A percentile compares a stretch with the other conserved stretches of the same genome.
phyloP scores from a whole-genome alignment of 768 basidiomycete genomes.

The Lentinula boryana region DNA sequence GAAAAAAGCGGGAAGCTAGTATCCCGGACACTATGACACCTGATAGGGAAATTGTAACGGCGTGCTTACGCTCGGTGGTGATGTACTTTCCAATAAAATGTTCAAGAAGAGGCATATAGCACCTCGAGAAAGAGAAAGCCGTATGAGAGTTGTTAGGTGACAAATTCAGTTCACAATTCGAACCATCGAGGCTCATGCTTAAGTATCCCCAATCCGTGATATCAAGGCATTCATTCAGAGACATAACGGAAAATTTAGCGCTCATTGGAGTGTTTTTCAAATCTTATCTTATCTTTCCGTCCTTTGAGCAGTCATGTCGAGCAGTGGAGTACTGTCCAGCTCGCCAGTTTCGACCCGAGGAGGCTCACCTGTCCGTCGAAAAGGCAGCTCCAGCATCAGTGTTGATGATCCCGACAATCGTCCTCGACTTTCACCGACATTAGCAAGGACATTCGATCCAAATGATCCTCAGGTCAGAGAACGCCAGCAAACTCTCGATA shows the following conservation, averaged over 20 bases:
- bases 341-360: conserved; percentile 39
- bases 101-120: no score
- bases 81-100: no score
- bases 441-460: conserved; percentile 56
- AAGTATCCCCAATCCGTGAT: no score
- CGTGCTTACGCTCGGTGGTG: no score
- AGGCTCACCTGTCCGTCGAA: conserved; percentile 33
- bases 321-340: conserved; percentile 18
- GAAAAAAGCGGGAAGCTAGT: not conserved
- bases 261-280: not conserved
- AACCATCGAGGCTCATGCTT: no score
- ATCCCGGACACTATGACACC: no score
- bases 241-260: not conserved
- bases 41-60: no score
- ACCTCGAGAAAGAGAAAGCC: no score
- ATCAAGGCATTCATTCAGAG: no score
- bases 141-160: no score
- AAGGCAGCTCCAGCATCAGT: conserved; percentile 30
- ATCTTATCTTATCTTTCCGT: not conserved
- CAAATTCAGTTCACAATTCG: no score
- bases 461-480: conserved; percentile 75
- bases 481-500: conserved; percentile 90
- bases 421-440: conserved; percentile 55
- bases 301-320: not conserved
- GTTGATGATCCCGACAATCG: conserved; percentile 32